Evolutionary conservation across 2,329 filamentous ascomycete species (phyloP), one percentile per base, ranked within the genome.

Genomic region (Fusarium palustre): DNA sequence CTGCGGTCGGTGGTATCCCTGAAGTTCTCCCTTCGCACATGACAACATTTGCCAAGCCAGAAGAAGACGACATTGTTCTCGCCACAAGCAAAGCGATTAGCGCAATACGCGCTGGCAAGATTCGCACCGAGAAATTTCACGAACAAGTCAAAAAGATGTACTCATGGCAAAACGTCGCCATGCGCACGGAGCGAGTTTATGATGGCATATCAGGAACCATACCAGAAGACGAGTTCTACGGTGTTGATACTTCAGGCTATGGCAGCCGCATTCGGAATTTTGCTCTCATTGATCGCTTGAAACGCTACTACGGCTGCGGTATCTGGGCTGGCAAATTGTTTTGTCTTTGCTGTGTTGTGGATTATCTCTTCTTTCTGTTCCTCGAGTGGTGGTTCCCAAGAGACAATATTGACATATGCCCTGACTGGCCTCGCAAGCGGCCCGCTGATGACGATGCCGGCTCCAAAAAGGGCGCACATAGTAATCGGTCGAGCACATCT

Each of bases 261-360:
- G 91, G 90, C 15, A 86, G 91, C 68, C 88, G 89, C 10, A 89
- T 93, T 11, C 92, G 93, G 73, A 95, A 93, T 74, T 97, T 97
- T 76, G 92, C 95, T 8, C 86, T 99, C 45, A 97, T 99, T 68
- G 96, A 99, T 77, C 88, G 96, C 22, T 82, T 99, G 22, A 99
- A 99, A 81, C 85, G 96, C 62, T 99, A 99, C 80, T 99, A 97
- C 76, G 96, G 96, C 11, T 99, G 97, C 76, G 96, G 96, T 34
- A 95, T 98, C 50, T 99, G 96, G 96, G 96, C 96, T 0, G 96
- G 96, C 36, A 99, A 99, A 81, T 84, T 99, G 11, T 99, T 99
- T 76, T 97, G 96, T 75, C 84, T 99, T 2, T 97, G 95, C 69
- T 94, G 94, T 13, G 90, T 98, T 59, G 91, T 99, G 53, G 96